Percentiles rank a stretch among this genome's conserved stretches.
These are phyloP conservation scores for Babesia ovis DNA, from an alignment of 169 alveolate genomes.

Conservation along the genomic window DNA sequence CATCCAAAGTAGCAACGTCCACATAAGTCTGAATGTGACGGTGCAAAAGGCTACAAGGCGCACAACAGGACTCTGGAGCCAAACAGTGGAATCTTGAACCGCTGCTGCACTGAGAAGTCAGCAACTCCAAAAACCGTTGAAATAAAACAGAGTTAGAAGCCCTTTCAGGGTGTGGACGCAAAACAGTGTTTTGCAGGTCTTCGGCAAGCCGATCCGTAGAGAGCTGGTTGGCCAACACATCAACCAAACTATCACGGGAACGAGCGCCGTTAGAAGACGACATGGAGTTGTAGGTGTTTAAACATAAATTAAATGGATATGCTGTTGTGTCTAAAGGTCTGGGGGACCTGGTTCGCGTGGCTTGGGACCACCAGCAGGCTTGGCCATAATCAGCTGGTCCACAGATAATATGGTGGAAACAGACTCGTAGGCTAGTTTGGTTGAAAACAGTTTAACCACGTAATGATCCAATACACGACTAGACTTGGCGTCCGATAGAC, in stretches of 20 bases:
- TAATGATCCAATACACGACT: constrained; percentile 88
- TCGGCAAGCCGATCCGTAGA: constrained; percentile 17
- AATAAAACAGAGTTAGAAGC: constrained; percentile 16
- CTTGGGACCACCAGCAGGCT: constrained; percentile 99
- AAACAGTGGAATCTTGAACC: constrained; percentile 53
- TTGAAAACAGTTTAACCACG: constrained; percentile 93
- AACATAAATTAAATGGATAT: neutral
- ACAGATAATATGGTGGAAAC: constrained; percentile 95
- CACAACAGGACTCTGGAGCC: constrained; percentile 30
- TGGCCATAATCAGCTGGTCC: constrained; percentile 97
- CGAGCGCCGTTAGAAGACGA: neutral
- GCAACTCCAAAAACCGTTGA: constrained; percentile 32
- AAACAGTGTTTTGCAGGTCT: neutral
- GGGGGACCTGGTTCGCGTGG: constrained; percentile 80
- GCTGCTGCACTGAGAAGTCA: constrained; percentile 19
- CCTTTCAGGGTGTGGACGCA: constrained; percentile 8
- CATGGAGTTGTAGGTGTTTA: neutral
- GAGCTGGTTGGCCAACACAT: neutral
- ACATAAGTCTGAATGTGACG: constrained; percentile 43
- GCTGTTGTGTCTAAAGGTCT: constrained; percentile 43
- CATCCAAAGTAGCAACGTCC: constrained; percentile 64
- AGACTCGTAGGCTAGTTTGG: constrained; percentile 95
- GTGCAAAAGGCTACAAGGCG: constrained; percentile 39
- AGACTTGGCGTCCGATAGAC: constrained; percentile 63
- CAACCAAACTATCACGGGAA: neutral